Percentiles rank a stretch among this genome's conserved stretches.
Conservation (phyloP, 768 basidiomycete genomes). For the Leccinum pellstonianum region DNA sequence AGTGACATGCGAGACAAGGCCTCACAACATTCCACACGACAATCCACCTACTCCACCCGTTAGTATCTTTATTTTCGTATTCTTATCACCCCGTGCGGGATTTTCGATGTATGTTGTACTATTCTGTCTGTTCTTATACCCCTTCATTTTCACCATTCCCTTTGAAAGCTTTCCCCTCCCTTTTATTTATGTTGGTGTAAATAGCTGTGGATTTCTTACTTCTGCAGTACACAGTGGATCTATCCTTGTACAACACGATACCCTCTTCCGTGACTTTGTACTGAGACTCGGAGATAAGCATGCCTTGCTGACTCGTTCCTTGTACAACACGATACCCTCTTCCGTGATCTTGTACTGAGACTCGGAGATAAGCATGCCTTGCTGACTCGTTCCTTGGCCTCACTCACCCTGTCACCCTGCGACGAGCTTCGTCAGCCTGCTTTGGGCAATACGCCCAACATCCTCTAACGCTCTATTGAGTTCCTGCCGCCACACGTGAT, state of each 20-base stretch:
- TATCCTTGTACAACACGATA: slow-evolving; percentile 20
- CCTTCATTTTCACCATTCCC: slow-evolving; percentile 6
- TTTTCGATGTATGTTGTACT: slow-evolving; percentile 29
- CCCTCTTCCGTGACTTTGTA: not conserved
- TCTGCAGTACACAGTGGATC: not conserved
- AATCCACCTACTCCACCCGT: slow-evolving; percentile 7
- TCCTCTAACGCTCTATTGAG: slow-evolving; percentile 70
- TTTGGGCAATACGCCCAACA: slow-evolving; percentile 75
- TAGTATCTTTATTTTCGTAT: slow-evolving; percentile 30
- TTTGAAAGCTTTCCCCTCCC: not conserved
- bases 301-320: not conserved
- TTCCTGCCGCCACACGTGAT: slow-evolving; percentile 62
- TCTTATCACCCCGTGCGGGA: slow-evolving; percentile 26
- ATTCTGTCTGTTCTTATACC: not conserved
- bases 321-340: slow-evolving; percentile 19
- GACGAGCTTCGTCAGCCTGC: slow-evolving; percentile 45
- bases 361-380: not conserved
- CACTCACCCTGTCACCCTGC: slow-evolving; percentile 8
- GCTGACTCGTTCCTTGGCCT: not conserved
- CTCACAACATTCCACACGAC: slow-evolving; percentile 19
- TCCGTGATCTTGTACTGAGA: not conserved
- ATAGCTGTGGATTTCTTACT: slow-evolving; percentile 6
- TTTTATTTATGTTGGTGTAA: slow-evolving; percentile 12
- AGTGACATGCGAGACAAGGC: slow-evolving; percentile 30
- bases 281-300: not conserved